Evolutionary conservation across 306 rosid species (phyloP).

Genomic region (Benincasa hispida): DNA sequence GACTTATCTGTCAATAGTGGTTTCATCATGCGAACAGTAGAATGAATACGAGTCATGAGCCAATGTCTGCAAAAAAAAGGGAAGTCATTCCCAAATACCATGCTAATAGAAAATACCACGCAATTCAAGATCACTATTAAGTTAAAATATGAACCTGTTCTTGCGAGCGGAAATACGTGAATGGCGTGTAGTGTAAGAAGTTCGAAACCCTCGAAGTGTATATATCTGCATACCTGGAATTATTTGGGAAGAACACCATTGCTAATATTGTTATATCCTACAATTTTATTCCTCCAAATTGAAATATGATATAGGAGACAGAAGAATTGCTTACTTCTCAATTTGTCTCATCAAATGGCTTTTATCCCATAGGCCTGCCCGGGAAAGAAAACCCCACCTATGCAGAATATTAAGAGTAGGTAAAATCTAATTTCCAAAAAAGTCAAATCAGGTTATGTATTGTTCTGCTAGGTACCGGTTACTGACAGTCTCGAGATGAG

Average conservation of each 20-base stretch:
- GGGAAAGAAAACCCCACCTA: slow-evolving; percentile 98
- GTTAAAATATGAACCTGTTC: slow-evolving; percentile 52
- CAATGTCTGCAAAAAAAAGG: slow-evolving; percentile 59
- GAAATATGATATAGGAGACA: slow-evolving; percentile 1
- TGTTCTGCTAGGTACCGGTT: background rate
- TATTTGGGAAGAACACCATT: background rate
- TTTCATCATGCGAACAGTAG: slow-evolving; percentile 19
- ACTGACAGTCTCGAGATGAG: background rate
- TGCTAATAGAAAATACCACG: background rate
- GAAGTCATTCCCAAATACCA: background rate
- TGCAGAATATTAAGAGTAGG: slow-evolving; percentile 10
- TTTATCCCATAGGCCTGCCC: slow-evolving; percentile 96
- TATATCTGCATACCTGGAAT: slow-evolving; percentile 83
- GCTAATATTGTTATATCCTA: background rate
- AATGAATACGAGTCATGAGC: slow-evolving; percentile 72
- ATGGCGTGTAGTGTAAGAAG: slow-evolving; percentile 77
- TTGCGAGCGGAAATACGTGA: slow-evolving; percentile 92
- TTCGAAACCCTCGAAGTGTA: slow-evolving; percentile 97
- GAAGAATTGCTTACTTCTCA: slow-evolving; percentile 61
- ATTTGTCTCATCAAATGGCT: slow-evolving; percentile 98
- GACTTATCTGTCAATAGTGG: slow-evolving; percentile 12
- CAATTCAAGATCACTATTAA: background rate
- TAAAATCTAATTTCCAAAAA: background rate
- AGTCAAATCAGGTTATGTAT: background rate
- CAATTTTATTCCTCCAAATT: background rate